Conservation (phyloP, 208 protist genomes). For the Leishmania turanica region DNA sequence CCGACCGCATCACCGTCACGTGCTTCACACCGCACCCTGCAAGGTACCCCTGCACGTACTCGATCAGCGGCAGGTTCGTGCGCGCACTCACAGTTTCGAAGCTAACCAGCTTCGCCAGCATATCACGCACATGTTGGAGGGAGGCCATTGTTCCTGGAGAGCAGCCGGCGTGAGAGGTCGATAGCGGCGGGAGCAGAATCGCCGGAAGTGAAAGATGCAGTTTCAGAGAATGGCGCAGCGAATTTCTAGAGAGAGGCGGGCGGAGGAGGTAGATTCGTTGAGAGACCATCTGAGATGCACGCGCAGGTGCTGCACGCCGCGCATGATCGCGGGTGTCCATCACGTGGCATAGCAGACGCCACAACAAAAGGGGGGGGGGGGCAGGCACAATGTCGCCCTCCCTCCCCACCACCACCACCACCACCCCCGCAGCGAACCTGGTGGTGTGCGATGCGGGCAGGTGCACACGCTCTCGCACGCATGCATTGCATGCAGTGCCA, state of each 20-base stretch:
- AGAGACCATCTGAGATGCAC: slow-evolving; percentile 2
- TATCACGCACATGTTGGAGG: slow-evolving; percentile 25
- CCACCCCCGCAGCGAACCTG: too few species aligned
- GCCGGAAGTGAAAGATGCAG: background rate
- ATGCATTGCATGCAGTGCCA: background rate
- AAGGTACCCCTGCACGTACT: slow-evolving; percentile 46
- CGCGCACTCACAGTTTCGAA: slow-evolving; percentile 62
- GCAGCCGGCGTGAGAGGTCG: background rate
- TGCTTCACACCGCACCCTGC: slow-evolving; percentile 32
- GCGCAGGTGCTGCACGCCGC: background rate
- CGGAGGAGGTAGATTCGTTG: background rate
- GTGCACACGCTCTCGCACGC: too few species aligned
- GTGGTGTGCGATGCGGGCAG: too few species aligned
- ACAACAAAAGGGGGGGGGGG: background rate
- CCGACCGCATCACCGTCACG: slow-evolving; percentile 34
- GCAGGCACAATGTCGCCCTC: too few species aligned
- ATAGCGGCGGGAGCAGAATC: background rate
- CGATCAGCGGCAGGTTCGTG: slow-evolving; percentile 50
- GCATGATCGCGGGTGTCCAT: background rate
- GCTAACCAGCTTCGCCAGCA: slow-evolving; percentile 60
- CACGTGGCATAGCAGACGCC: background rate
- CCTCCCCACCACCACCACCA: too few species aligned
- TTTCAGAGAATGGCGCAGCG: too few species aligned
- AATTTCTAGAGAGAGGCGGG: background rate
- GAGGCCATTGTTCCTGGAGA: slow-evolving; percentile 11